Evolutionary conservation across 352 stramenopile species (phyloP).

Genomic region (Phytophthora meadii): DNA sequence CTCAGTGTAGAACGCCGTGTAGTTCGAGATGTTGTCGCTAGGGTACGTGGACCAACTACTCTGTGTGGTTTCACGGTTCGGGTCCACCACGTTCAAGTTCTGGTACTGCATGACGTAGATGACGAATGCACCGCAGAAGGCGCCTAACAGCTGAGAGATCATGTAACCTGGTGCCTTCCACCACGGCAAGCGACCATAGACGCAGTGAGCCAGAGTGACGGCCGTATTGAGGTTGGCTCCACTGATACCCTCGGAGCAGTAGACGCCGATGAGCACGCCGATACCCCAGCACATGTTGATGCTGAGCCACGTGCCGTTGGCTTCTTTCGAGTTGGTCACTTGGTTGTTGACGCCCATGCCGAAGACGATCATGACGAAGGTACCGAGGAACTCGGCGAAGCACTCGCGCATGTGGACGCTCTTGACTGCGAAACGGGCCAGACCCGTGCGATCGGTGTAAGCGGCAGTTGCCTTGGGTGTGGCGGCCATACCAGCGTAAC

Average conservation of each 20-base stretch:
- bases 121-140: slow-evolving; percentile 41
- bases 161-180: slow-evolving; percentile 51
- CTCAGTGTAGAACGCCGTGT: slow-evolving; percentile 39
- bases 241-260: no score
- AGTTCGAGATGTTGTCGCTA: slow-evolving; percentile 38
- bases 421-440: neutral
- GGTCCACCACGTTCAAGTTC: slow-evolving; percentile 50
- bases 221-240: no score
- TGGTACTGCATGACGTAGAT: slow-evolving; percentile 61
- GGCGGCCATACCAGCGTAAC: neutral
- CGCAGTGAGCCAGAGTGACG: neutral
- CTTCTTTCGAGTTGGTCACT: no score
- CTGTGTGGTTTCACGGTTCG: slow-evolving; percentile 42
- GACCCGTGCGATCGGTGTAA: neutral
- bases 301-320: no score
- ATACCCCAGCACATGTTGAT: no score
- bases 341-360: no score
- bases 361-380: no score
- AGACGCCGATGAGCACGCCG: no score
- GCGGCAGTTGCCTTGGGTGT: neutral
- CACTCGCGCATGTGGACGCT: no score
- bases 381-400: no score
- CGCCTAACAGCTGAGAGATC: slow-evolving; percentile 45
- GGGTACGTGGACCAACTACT: slow-evolving; percentile 53
- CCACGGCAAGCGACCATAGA: slow-evolving; percentile 1